Percentiles rank a stretch among this genome's conserved stretches.
Evolutionary conservation across 768 basidiomycete genomes (phyloP).

Genomic region (Panellus pusillus): DNA sequence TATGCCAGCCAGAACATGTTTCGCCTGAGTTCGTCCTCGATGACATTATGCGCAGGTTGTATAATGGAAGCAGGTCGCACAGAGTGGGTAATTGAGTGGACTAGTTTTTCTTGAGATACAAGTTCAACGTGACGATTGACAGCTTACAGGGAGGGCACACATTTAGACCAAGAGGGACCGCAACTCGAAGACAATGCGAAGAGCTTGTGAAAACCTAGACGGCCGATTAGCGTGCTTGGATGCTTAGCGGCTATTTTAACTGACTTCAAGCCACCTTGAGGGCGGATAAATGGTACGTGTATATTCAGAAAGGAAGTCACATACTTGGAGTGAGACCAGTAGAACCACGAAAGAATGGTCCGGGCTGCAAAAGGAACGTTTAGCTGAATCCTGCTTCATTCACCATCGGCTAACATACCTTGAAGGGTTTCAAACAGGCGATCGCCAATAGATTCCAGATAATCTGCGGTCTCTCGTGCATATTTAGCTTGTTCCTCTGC

Average conservation of each 20-base stretch:
- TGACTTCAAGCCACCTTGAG: slow-evolving; percentile 67
- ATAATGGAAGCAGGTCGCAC: slow-evolving; percentile 54
- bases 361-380: slow-evolving; percentile 42
- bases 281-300: slow-evolving; percentile 12
- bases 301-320: slow-evolving; percentile 17
- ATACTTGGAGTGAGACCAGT: slow-evolving; percentile 71
- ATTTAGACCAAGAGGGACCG: slow-evolving; percentile 70
- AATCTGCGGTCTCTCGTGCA: slow-evolving; percentile 52
- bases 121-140: neutral
- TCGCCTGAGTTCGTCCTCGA: slow-evolving; percentile 71
- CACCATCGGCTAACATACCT: slow-evolving; percentile 39
- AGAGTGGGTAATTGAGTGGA: slow-evolving; percentile 62
- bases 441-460: slow-evolving; percentile 49
- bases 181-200: slow-evolving; percentile 55
- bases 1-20: slow-evolving; percentile 78
- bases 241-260: slow-evolving; percentile 27
- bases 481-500: slow-evolving; percentile 62
- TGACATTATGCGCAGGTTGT: slow-evolving; percentile 51
- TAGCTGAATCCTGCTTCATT: neutral
- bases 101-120: neutral
- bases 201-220: slow-evolving; percentile 59
- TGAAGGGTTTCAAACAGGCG: slow-evolving; percentile 61
- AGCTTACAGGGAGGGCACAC: slow-evolving; percentile 52
- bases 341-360: slow-evolving; percentile 68
- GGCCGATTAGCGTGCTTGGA: slow-evolving; percentile 4